A percentile compares a stretch with the other conserved stretches of the same genome.
These are phyloP conservation scores for Aspergillus egyptiacus DNA, from an alignment of 495 filamentous ascomycete species.

Conservation along the genomic window DNA sequence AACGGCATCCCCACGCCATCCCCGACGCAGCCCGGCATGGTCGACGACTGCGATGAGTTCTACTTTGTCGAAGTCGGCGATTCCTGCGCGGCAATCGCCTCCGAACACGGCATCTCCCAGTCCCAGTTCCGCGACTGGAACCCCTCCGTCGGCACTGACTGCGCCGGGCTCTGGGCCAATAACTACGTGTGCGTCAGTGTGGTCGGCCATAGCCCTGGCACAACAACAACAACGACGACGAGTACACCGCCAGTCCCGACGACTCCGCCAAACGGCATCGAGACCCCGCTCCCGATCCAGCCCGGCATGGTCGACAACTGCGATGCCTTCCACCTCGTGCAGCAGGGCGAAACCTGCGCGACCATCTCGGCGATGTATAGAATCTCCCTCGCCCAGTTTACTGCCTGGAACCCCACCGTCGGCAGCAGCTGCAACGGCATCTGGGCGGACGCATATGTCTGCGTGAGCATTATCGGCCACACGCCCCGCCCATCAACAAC, in stretches of 20 bases:
- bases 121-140: slow-evolving; percentile 7
- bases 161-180: neutral
- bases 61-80: slow-evolving; percentile 1
- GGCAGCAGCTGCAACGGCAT: neutral
- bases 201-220: too few species aligned
- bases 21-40: slow-evolving; percentile 5
- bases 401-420: slow-evolving; percentile 4
- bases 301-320: slow-evolving; percentile 3
- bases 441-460: neutral
- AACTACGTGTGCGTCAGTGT: neutral
- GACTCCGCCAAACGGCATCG: too few species aligned
- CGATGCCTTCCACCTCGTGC: neutral
- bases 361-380: neutral
- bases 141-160: slow-evolving; percentile 4
- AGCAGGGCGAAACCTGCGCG: neutral
- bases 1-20: neutral
- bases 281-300: neutral
- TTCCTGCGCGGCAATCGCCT: neutral
- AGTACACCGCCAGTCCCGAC: neutral
- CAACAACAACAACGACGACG: neutral
- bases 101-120: neutral
- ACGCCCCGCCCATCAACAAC: neutral
- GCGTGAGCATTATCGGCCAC: neutral
- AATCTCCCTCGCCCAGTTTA: neutral
- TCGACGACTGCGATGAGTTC: neutral